phyloP scores from a whole-genome alignment of 2,329 filamentous ascomycete genomes.

The Fusarium haematococcum region DNA sequence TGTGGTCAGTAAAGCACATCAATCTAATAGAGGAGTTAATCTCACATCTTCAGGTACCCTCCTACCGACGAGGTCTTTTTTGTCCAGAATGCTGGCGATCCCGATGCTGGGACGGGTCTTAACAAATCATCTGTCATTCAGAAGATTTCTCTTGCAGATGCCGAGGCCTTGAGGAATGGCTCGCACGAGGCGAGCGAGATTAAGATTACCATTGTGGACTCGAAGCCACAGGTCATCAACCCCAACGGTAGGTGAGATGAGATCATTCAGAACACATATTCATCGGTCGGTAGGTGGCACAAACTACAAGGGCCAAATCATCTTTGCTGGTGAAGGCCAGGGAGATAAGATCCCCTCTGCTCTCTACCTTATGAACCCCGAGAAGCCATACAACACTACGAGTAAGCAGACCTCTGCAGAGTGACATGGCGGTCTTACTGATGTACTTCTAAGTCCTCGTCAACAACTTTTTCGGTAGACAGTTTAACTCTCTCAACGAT shows the following conservation, averaged over 20 bases:
- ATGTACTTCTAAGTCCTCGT: slow-evolving; percentile 55
- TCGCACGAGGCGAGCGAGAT: slow-evolving; percentile 48
- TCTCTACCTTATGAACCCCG: slow-evolving; percentile 43
- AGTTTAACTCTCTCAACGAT: slow-evolving; percentile 72
- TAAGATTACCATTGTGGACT: slow-evolving; percentile 55
- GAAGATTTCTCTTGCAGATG: slow-evolving; percentile 61
- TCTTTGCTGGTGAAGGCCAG: slow-evolving; percentile 64
- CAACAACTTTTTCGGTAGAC: slow-evolving; percentile 69
- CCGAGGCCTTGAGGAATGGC: slow-evolving; percentile 45
- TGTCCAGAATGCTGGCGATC: slow-evolving; percentile 62
- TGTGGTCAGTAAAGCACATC: slow-evolving; percentile 51
- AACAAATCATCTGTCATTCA: slow-evolving; percentile 63
- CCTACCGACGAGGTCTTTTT: slow-evolving; percentile 66
- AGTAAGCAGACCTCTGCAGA: slow-evolving; percentile 41
- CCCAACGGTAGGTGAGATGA: slow-evolving; percentile 57
- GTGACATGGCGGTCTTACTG: not conserved
- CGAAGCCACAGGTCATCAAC: slow-evolving; percentile 59
- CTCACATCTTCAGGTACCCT: slow-evolving; percentile 43
- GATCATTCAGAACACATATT: accelerated
- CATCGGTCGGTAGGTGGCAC: slow-evolving; percentile 54
- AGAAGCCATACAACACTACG: slow-evolving; percentile 63
- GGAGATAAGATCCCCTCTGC: slow-evolving; percentile 50
- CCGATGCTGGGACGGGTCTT: slow-evolving; percentile 61
- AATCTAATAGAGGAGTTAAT: accelerated
- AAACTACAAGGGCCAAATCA: slow-evolving; percentile 61